These are phyloP conservation scores for Agaricus sinodeliciosus DNA, from an alignment of 768 basidiomycete genomes.

Conservation along the genomic window DNA sequence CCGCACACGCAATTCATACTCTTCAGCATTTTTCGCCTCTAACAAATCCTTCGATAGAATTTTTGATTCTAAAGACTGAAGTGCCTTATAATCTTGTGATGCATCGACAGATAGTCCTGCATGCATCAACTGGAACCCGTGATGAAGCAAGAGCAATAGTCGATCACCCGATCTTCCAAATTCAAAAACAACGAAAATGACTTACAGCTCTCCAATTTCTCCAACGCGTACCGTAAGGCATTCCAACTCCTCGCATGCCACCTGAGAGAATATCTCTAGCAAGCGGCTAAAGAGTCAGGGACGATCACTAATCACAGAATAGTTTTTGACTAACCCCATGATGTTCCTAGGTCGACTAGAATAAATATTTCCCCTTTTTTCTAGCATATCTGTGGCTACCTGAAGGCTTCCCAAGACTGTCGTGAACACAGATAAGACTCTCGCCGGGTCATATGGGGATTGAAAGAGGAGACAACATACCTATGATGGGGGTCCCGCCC, in stretches of 20 bases:
- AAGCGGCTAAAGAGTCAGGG: not conserved
- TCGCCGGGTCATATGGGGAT: no score
- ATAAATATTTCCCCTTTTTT: constrained; percentile 26
- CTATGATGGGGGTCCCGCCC: constrained; percentile 17
- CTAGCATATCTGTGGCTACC: constrained; percentile 24
- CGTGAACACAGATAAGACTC: not conserved
- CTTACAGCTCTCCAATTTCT: constrained; percentile 27
- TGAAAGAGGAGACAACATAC: constrained; percentile 1
- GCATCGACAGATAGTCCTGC: constrained; percentile 20
- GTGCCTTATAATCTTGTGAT: constrained; percentile 16
- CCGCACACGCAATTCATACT: constrained; percentile 14
- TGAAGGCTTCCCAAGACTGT: constrained; percentile 22
- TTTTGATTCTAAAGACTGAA: constrained; percentile 19
- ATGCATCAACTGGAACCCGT: constrained; percentile 18
- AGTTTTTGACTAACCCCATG: constrained; percentile 18
- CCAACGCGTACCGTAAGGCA: constrained; percentile 26
- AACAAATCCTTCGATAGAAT: constrained; percentile 18
- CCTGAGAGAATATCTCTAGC: constrained; percentile 25
- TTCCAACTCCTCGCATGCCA: constrained; percentile 25
- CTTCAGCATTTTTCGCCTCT: constrained; percentile 9
- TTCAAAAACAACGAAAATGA: not conserved
- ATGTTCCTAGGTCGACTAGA: constrained; percentile 27
- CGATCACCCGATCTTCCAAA: not conserved
- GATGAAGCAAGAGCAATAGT: constrained; percentile 3
- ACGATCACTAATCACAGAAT: not conserved